Percentiles rank a stretch among this genome's conserved stretches.
phyloP scores from a whole-genome alignment of 257 asterid species.

The Catharanthus roseus region DNA sequence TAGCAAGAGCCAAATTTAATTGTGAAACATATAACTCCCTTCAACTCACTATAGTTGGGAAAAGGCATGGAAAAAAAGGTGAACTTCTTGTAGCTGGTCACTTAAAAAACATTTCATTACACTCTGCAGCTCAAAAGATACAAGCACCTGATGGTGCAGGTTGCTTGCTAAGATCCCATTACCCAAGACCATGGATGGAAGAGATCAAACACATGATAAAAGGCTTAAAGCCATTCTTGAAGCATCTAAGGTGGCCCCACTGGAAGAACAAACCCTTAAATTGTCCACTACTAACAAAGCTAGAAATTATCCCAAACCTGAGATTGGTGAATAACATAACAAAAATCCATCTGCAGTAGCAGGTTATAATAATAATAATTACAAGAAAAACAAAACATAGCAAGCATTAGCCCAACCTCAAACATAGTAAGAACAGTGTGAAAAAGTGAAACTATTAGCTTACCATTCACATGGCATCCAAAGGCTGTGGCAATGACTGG shows the following conservation, averaged over 20 bases:
- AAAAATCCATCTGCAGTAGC: background rate
- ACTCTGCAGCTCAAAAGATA: background rate
- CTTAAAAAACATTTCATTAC: background rate
- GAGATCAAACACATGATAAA: background rate
- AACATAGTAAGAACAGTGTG: background rate
- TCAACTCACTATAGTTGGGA: background rate
- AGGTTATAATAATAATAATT: too few species aligned
- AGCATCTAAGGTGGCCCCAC: background rate
- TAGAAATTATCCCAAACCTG: background rate
- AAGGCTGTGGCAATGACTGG: slow-evolving; percentile 93
- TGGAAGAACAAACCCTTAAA: background rate
- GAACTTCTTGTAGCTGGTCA: background rate
- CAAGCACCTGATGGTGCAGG: background rate
- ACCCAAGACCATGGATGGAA: background rate
- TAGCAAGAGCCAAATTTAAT: background rate
- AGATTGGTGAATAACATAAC: background rate
- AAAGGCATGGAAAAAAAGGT: background rate
- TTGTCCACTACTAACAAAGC: background rate
- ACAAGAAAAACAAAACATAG: too few species aligned
- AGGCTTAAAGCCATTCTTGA: background rate
- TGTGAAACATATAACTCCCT: background rate
- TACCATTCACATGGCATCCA: slow-evolving; percentile 93
- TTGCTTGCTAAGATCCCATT: background rate
- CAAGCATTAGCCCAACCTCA: background rate
- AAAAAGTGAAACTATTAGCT: slow-evolving; percentile 8